Evolutionary conservation across 2,329 filamentous ascomycete genomes (phyloP), one percentile per base, ranked within the genome.

Genomic region (Diaporthe longicolla): DNA sequence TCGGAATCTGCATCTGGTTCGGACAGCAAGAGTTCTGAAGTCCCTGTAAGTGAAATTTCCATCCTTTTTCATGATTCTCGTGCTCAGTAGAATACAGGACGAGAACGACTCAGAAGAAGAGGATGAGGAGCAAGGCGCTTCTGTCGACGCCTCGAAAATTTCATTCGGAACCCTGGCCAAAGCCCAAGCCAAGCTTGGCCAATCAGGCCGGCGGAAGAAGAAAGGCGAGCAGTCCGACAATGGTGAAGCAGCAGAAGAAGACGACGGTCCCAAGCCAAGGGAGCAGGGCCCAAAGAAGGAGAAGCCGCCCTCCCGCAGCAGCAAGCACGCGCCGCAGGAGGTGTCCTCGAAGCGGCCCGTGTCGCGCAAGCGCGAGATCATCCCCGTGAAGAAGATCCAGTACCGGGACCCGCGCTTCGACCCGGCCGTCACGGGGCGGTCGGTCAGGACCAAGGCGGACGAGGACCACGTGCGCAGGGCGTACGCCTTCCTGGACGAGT

Each of bases 131-230:
- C 78, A 82, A 82, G 77, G 78, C 81, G 79, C 84, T 8, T 82
- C 82, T 24, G 81, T 88, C 72, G 86, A 88, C 74, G 83, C 87
- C 58, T 85, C 89, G 11, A 86, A 88, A 75, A 91, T 98, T 77
- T 97, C 95, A 32, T 98, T 98, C 80, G 95, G 95, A 76, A 94
- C 94, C n/a, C 87, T 98, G 54, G 94, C 94, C 77, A 94, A 94
- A 86, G 95, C 95, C 1, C 94, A 97, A 85, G 92, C 92, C 52
- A 89, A 91, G 0, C 84, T 97, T 43, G 85, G 81, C 77, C 77
- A 48, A 63, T 45, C 77, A 80, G 65, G 72, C 79, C 77, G 78
- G 69, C 76, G 77, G 73, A 80, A 78, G 73, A 77, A 78, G 73
- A 76, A 81, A 61, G 76, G 79, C 24, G 75, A 79, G 9, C 54